Base-by-base conservation (phyloP, 768 basidiomycete species). In the Kwoniella heveanensis region DNA sequence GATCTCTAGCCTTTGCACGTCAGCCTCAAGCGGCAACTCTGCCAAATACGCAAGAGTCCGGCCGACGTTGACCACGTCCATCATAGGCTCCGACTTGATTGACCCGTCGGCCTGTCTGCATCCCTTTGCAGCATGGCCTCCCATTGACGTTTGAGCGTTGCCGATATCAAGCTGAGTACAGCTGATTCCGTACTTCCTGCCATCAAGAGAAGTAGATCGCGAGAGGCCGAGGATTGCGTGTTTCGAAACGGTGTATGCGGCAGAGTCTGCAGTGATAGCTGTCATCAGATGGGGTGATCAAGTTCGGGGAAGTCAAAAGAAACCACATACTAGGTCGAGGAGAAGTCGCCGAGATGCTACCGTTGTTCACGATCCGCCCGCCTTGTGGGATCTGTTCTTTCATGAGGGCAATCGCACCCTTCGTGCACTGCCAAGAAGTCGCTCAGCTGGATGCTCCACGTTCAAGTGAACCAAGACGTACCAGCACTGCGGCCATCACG, bases 361-460 rank as follows among this genome's bases (percentile, higher is more conserved):
- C 90, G 69, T 92, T 91, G 81, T 92, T 91, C 79, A 93, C 88
- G 63, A 92, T 89, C n/a, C 90, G 85, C 0, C 90, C 90, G 65
- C 91, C 91, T 57, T 82, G 82, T 0, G 91, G 90, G 0, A 79
- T 74, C 75, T 92, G 90, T 0, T 78, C 71, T 74, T 90, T 91
- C 85, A 91, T 91, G 3, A 86, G 78, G 57, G 78, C 83, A 72
- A 91, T 82, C 1, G 90, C 91, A 65, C 90, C 86, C 8, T 87
- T 85, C 0, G 89, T 88, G 72, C 90, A 91, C 69, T 77, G 60
- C 5, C 36, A 19, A 4, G 55, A 37, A 19, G 22, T 24, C 22
- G n/a, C n/a, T n/a, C n/a, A n/a, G n/a, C n/a, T n/a, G n/a, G n/a
- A n/a, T n/a, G n/a, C n/a, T n/a, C n/a, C n/a, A n/a, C n/a, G n/a